These are phyloP conservation scores for Mycena galopus DNA, from an alignment of 768 basidiomycete species.

Conservation along the genomic window DNA sequence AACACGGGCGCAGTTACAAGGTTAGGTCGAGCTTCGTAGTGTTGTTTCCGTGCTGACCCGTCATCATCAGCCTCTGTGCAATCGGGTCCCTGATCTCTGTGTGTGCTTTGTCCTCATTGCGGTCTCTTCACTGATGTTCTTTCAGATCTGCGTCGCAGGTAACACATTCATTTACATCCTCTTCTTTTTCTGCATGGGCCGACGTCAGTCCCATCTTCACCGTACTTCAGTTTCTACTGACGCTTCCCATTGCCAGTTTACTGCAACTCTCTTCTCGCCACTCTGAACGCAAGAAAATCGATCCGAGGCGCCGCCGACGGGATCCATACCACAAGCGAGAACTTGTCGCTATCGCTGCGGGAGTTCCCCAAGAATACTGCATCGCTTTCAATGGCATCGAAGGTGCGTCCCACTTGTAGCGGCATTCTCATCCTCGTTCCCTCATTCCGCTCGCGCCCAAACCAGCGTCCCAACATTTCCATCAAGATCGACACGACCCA, in stretches of 20 bases:
- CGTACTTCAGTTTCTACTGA: constrained; percentile 1
- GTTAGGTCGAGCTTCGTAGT: constrained; percentile 34
- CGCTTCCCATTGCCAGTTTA: constrained; percentile 57
- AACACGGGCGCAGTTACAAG: constrained; percentile 58
- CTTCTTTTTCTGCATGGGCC: constrained; percentile 72
- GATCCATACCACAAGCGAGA: constrained; percentile 56
- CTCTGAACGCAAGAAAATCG: constrained; percentile 67
- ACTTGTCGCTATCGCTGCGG: constrained; percentile 54
- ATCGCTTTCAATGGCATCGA: constrained; percentile 44
- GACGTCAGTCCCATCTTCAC: constrained; percentile 55
- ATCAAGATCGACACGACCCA: constrained; percentile 70
- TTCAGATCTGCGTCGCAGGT: constrained; percentile 61
- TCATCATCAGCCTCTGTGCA: constrained; percentile 61
- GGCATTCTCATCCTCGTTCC: neutral
- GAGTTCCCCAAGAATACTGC: constrained; percentile 51
- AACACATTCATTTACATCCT: constrained; percentile 67
- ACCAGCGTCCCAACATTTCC: constrained; percentile 61
- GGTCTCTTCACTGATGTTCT: neutral
- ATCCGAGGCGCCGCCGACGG: constrained; percentile 56
- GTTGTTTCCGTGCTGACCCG: constrained; percentile 5
- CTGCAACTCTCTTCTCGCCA: constrained; percentile 71
- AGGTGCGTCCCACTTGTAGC: constrained; percentile 39
- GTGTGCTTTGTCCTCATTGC: neutral
- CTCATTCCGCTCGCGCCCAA: neutral
- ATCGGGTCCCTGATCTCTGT: constrained; percentile 68